Evolutionary conservation across 2,329 filamentous ascomycete species (phyloP), one percentile per base, ranked within the genome.

Genomic region (Diaporthe capsici): DNA sequence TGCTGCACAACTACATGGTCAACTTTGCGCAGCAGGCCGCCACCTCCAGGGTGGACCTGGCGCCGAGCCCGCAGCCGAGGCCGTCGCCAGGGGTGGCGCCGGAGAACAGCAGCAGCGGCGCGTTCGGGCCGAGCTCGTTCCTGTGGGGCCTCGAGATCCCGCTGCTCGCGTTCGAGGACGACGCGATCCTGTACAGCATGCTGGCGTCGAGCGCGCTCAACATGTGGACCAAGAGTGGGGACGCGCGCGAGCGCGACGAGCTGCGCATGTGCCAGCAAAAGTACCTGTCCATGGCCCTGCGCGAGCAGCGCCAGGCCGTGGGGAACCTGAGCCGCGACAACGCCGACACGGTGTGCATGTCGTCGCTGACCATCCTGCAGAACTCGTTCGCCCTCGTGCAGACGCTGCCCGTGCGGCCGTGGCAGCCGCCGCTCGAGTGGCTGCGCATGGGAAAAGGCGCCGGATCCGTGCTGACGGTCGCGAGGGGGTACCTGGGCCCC

Each of bases 371-470:
- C 53, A 84, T 85, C 76, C 76, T 85, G 49, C 79, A 81, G n/a
- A 83, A 85, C 78, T 82, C 81, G 47, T 80, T 84, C 70, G 84
- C 83, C 10, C 78, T 84, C 10, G 84, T 85, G 22, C 84, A 85
- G 80, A 85, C 83, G 15, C 76, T 84, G 57, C 79, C 81, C 25
- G 71, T 80, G 37, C 80, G 82, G 61, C 83, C 82, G 3, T 85
- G 84, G 84, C 81, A 84, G 76, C 84, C 84, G 44, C 84, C 84
- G 22, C 65, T 82, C n/a, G 83, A 84, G 74, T 85, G 82, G 82
- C 75, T 84, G 57, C 80, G 81, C 49, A 82, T 84, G 80, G 83
- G 83, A 5, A 81, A 80, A 15, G 84, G 83, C 25, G 83, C 83
- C 2, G 82, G 82, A 0, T 76, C 80, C 72, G 81, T 85, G 63